phyloP scores from a whole-genome alignment of 495 filamentous ascomycete genomes.

The Aspergillus incahuasiensis region DNA sequence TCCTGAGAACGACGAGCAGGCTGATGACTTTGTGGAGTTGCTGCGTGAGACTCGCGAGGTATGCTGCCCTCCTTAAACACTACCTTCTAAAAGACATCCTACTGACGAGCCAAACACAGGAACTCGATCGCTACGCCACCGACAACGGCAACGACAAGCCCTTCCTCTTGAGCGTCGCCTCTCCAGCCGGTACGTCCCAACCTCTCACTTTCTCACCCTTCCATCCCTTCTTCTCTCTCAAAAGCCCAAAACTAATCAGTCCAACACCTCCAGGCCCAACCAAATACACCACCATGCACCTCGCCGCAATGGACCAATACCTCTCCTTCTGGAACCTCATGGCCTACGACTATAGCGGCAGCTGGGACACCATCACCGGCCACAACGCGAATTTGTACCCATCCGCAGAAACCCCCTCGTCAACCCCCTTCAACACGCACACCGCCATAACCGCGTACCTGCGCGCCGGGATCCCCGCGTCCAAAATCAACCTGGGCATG shows the following conservation, averaged over 20 bases:
- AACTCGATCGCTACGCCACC: conserved; percentile 59
- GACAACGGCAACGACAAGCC: conserved; percentile 44
- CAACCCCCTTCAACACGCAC: conserved; percentile 52
- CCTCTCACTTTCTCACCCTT: neutral
- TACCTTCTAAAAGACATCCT: neutral
- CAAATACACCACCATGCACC: conserved; percentile 62
- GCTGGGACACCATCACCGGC: conserved; percentile 64
- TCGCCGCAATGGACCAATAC: conserved; percentile 62
- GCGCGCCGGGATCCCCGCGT: conserved; percentile 43
- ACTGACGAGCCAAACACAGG: conserved; percentile 22
- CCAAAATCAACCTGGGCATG: conserved; percentile 79
- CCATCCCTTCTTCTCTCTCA: no score
- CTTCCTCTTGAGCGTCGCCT: conserved; percentile 68
- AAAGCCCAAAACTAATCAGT: no score
- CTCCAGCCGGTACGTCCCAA: conserved; percentile 37
- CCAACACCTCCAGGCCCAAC: conserved; percentile 28
- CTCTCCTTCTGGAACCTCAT: conserved; percentile 76
- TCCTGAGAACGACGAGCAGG: conserved; percentile 43
- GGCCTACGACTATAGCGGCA: conserved; percentile 76
- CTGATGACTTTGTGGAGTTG: conserved; percentile 60
- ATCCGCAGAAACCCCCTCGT: conserved; percentile 44
- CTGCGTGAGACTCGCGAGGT: conserved; percentile 50
- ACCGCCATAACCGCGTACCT: conserved; percentile 57
- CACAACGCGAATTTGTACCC: conserved; percentile 76
- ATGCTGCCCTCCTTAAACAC: neutral